Evolutionary conservation across 2,329 filamentous ascomycete genomes (phyloP), one percentile per base, ranked within the genome.

Genomic region (Cladosporium cucumerinum): DNA sequence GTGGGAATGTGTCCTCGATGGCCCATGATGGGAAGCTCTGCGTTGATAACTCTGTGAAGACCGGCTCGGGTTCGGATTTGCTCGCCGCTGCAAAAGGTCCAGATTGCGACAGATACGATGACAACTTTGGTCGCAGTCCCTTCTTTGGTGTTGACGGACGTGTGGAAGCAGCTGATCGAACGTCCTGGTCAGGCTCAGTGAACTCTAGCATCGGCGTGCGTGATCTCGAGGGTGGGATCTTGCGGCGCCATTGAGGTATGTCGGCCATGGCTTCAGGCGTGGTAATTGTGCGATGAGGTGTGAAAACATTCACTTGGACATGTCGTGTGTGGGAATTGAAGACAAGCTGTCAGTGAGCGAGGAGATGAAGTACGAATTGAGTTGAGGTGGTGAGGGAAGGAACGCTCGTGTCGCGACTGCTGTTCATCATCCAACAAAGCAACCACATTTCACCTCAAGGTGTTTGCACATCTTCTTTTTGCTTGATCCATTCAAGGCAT

Each of bases 31-130:
- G 73, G 23, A 72, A 63, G 39, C 43, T 59, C 23, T 72, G 70
- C 5, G 69, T 58, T 1, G 57, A n/a, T 61, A 69, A 52, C 66
- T 74, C 61, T 65, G 57, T 16, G 68, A 66, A 16, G 66, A 65
- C 73, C 62, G 34, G 66, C 62, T 43, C 63, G 3, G 66, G 63
- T 23, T 68, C 70, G 52, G 52, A 46, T 65, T 70, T 59, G 39
- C 34, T 30, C 12, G 52, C 25, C 16, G 57, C 6, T n/a, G 10
- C 67, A 55, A 67, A 66, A 30, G 61, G 59, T 30, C 48, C 59
- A 46, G 77, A 75, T 12, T 74, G 70, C 6, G 77, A 77, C 16
- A 80, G 76, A 70, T 80, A 80, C 4, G 75, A 75, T 21, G 73
- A 71, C 21, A 79, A 68, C 61, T 78, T 80, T 6, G 79, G 78